phyloP scores from a whole-genome alignment of 1,284 basidiomycete genomes.

The Trichosporon sp. region DNA sequence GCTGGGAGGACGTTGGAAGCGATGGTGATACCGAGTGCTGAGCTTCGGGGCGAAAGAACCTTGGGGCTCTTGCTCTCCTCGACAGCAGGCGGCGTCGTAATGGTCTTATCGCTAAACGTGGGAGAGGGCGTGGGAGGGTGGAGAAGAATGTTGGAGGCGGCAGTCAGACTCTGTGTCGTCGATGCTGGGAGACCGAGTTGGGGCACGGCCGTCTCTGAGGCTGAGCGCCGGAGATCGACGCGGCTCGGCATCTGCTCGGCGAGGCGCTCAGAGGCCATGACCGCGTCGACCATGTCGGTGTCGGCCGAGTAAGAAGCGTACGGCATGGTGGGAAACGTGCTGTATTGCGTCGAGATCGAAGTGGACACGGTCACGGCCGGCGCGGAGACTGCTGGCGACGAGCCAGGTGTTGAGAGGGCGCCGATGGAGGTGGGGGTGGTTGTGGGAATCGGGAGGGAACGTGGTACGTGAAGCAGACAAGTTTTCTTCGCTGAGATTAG shows the following conservation, averaged over 20 bases:
- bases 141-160: not conserved
- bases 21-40: conserved; percentile 13
- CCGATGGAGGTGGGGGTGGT: not conserved
- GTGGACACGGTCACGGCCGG: not conserved
- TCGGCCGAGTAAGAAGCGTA: conserved; percentile 12
- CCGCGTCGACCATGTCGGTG: conserved; percentile 15
- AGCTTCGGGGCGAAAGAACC: not conserved
- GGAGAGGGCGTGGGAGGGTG: conserved; percentile 1
- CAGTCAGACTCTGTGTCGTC: not conserved
- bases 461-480: not conserved
- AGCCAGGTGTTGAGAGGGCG: not conserved
- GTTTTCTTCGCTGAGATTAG: not conserved
- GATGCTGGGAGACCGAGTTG: not conserved
- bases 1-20: conserved; percentile 36
- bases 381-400: not conserved
- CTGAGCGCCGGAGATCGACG: conserved; percentile 13
- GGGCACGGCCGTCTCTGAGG: conserved; percentile 13
- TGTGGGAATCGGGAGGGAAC: not conserved
- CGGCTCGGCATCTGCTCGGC: not conserved
- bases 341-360: not conserved
- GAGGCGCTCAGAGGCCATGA: conserved; percentile 4
- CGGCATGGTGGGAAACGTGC: conserved; percentile 10
- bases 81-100: not conserved
- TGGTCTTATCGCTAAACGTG: not conserved
- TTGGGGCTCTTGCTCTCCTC: not conserved